phyloP scores from a whole-genome alignment of 1,284 basidiomycete genomes.

The Ganoderma leucocontextum region DNA sequence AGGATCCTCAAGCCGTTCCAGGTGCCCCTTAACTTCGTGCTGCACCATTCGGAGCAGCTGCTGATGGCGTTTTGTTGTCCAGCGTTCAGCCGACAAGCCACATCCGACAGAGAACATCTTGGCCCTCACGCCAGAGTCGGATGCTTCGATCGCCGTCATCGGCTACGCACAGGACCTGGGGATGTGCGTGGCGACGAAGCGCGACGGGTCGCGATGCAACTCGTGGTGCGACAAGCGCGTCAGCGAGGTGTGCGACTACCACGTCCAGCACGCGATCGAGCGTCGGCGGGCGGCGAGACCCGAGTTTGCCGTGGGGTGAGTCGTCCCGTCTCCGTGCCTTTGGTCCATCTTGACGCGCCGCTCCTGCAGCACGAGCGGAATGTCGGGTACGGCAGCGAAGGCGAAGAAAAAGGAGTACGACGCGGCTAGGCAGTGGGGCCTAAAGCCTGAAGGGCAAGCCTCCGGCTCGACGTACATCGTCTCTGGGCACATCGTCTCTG shows the following conservation, averaged over 20 bases:
- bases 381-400: conserved; percentile 52
- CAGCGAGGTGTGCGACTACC: conserved; percentile 89
- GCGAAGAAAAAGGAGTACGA: conserved; percentile 68
- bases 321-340: conserved; percentile 17
- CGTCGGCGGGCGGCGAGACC: conserved; percentile 74
- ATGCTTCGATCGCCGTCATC: conserved; percentile 82
- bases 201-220: conserved; percentile 84
- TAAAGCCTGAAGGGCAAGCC: conserved; percentile 61
- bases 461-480: conserved; percentile 80
- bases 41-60: background rate
- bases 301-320: conserved; percentile 85
- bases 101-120: conserved; percentile 85
- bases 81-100: conserved; percentile 66
- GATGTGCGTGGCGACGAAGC: conserved; percentile 78
- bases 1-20: conserved; percentile 86
- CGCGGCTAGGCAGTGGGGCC: conserved; percentile 72
- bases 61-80: background rate
- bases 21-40: conserved; percentile 47
- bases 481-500: conserved; percentile 72
- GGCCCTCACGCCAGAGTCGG: conserved; percentile 86
- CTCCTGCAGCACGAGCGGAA: conserved; percentile 68
- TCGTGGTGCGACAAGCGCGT: conserved; percentile 89
- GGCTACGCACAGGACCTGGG: conserved; percentile 89
- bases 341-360: conserved; percentile 16
- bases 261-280: conserved; percentile 85